Base-by-base conservation (phyloP, 179 eudicot genomes). In the Beta lomatogona region DNA sequence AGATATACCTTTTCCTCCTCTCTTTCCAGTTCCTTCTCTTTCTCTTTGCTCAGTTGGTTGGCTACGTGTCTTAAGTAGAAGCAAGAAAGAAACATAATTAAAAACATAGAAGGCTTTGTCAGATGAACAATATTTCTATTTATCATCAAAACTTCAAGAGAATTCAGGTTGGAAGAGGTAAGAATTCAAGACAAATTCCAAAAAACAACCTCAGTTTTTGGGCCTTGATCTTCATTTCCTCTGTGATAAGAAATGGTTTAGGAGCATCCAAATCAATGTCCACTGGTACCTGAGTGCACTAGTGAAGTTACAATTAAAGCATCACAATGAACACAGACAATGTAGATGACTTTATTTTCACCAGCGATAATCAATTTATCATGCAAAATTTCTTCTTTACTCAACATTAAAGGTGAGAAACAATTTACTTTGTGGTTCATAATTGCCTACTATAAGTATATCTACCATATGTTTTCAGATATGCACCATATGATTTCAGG, bases 1-100 rank as follows among this genome's bases (percentile, higher is more conserved):
- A 3, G 81, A 60, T 60, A 8, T 87, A 94, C 98, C 97, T 90
- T 92, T 83, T 89, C 97, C 50, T 85, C 83, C 82, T 81, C 86
- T 80, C 83, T 88, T 87, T 85, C 91, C 78, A 75, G 21, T 73
- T 87, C 90, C 86, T 80, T 87, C 53, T 90, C 87, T 86, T 83
- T 89, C 70, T 82, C 87, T 89, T 86, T 92, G 81, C 79, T 81
- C 82, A 78, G 76, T 76, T 70, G 86, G 78, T 58, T 79, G 71
- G 86, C 82, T 80, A 75, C 83, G 46, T 90, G 82, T 87, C 98
- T 94, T 66, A 44, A 41, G 70, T 80, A 76, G 58, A 79, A 71
- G 53, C 15, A 82, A 73, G 28, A n/a, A 28, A 48, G 54, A 21
- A 45, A 48, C 58, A 76, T 55, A 77, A 7, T 63, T 45, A 22